Evolutionary conservation across 257 asterid genomes (phyloP).

Genomic region (Solanum bukasovii): DNA sequence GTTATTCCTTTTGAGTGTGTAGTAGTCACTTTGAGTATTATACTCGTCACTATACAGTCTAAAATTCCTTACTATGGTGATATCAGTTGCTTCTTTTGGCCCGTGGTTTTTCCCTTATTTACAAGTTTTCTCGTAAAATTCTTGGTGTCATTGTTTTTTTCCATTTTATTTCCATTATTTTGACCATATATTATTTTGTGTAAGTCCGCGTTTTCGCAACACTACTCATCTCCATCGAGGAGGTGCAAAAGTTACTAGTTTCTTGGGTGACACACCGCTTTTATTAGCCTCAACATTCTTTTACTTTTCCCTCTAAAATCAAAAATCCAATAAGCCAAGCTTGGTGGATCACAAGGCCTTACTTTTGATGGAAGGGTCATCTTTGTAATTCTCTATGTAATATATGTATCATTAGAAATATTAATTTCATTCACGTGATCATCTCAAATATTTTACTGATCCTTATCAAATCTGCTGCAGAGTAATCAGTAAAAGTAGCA

Average conservation of each 20-base stretch:
- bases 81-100: no score
- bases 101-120: no score
- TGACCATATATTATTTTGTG: no score
- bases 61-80: no score
- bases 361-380: slow-evolving; percentile 11
- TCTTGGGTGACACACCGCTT: slow-evolving; percentile 43
- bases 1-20: no score
- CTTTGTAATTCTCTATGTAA: not conserved
- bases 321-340: slow-evolving; percentile 45
- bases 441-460: not conserved
- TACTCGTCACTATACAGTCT: no score
- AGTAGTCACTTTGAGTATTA: no score
- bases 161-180: no score
- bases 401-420: not conserved
- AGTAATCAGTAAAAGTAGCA: not conserved
- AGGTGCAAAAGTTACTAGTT: slow-evolving; percentile 36
- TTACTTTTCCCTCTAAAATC: slow-evolving; percentile 26
- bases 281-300: slow-evolving; percentile 38
- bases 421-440: not conserved
- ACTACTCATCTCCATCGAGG: no score
- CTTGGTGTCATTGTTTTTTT: no score
- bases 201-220: no score
- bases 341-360: slow-evolving; percentile 27
- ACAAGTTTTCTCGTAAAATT: no score
- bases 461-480: not conserved